Percentiles rank a stretch among this genome's conserved stretches.
Evolutionary conservation across 176 grass and related monocot genomes (phyloP).

Genomic region (Carex parvula): DNA sequence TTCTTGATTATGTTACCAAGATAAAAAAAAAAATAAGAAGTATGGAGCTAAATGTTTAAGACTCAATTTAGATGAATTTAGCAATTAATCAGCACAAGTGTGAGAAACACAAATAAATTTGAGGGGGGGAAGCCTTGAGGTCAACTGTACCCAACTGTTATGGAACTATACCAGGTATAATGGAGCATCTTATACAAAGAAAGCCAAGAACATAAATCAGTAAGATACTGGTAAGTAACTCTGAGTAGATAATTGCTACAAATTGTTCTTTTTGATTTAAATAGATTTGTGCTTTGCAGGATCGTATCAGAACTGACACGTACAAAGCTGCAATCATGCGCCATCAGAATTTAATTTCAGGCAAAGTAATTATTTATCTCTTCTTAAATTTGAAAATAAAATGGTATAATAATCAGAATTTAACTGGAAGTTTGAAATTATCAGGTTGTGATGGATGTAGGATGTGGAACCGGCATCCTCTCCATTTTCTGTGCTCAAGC

Average conservation of each 20-base stretch:
- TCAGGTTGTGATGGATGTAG: slow-evolving; percentile 94
- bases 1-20: background rate
- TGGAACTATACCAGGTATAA: background rate
- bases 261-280: background rate
- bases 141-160: background rate
- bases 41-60: background rate
- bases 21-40: background rate
- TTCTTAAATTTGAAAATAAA: background rate
- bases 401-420: background rate
- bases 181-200: background rate
- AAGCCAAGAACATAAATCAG: background rate
- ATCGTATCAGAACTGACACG: slow-evolving; percentile 74
- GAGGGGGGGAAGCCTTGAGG: background rate
- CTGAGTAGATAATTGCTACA: background rate
- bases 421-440: slow-evolving; percentile 1
- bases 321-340: slow-evolving; percentile 61
- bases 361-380: slow-evolving; percentile 48
- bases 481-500: slow-evolving; percentile 88
- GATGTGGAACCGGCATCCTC: slow-evolving; percentile 90
- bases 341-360: slow-evolving; percentile 82
- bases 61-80: background rate
- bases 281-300: slow-evolving; percentile 37
- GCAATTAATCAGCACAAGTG: background rate
- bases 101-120: background rate
- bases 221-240: background rate